phyloP scores from a whole-genome alignment of 1,139 yeast genomes.

The Pichia terricola region DNA sequence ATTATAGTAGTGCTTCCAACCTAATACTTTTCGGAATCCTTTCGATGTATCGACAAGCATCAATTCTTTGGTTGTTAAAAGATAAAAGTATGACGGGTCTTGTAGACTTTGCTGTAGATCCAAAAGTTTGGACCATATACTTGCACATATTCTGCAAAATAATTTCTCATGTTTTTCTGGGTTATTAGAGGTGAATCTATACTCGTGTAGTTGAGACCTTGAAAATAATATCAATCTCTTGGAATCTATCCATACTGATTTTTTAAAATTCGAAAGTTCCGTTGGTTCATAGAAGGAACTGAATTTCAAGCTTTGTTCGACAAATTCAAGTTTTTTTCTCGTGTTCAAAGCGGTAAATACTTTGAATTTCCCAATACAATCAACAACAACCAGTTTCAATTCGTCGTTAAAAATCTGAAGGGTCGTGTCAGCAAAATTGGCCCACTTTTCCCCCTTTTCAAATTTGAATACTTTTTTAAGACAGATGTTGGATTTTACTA shows the following conservation, averaged over 20 bases:
- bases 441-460: slow-evolving; percentile 5
- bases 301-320: neutral
- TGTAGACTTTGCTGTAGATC: slow-evolving; percentile 31
- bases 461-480: slow-evolving; percentile 4
- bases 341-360: slow-evolving; percentile 24
- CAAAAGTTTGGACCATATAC: slow-evolving; percentile 46
- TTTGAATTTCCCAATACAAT: slow-evolving; percentile 43
- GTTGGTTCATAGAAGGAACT: slow-evolving; percentile 33
- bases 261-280: slow-evolving; percentile 51
- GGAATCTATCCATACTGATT: slow-evolving; percentile 36
- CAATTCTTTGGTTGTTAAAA: slow-evolving; percentile 55
- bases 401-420: slow-evolving; percentile 19
- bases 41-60: slow-evolving; percentile 34
- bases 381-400: slow-evolving; percentile 36
- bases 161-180: slow-evolving; percentile 18
- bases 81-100: slow-evolving; percentile 25
- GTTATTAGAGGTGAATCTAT: slow-evolving; percentile 20
- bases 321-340: neutral
- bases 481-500: neutral
- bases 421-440: slow-evolving; percentile 9
- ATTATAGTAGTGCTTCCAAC: slow-evolving; percentile 63
- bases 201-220: slow-evolving; percentile 34
- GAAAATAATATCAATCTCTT: slow-evolving; percentile 33
- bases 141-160: slow-evolving; percentile 37
- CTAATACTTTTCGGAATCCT: slow-evolving; percentile 34